Evolutionary conservation across 169 alveolate genomes (phyloP), one percentile per base, ranked within the genome.

Genomic region (Eimeria praecox): DNA sequence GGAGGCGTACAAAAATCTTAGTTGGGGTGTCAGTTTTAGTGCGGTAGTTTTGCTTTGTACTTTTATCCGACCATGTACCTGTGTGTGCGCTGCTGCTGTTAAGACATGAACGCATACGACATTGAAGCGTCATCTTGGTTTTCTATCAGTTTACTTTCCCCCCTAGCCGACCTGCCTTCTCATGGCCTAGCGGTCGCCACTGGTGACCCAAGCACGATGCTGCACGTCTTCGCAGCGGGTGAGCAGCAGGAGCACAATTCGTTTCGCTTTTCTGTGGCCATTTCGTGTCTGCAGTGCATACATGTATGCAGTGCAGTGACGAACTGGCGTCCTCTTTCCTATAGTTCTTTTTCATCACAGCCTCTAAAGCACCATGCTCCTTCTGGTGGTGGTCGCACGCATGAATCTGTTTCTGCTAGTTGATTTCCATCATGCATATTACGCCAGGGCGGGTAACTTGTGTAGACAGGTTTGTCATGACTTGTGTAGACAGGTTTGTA

Each of bases 191-290:
- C 91, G 4, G 91, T 83, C n/a, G 91, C 91, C 27, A 33, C 75
- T 5, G 91, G 91, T 30, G 91, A 83, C 54, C 91, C 91, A 27
- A 49, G 62, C 77, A 52, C 22, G 16, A 30, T 54, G 91, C 30
- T 83, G 33, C 91, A 83, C 52, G 62, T 83, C 52, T 40, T 83
- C 30, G 91, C 91, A 16, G 46, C 91, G 24, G 91, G 91, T 83
- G 49, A 80, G 90, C 75, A 64, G 75, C 75, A 27, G 66, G 8
- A 0, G 38, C 69, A 59, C 69, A 12, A 0, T n/a, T 16, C 20
- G 27, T 59, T 59, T 20, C 69, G 30, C 27, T 22, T 0, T 59
- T 59, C 27, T 59, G 27, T 59, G 56, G 56, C 12, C 12, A 49
- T 20, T 59, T 59, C n/a, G 38, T n/a, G 40, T 35, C 35, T 27